These are phyloP conservation scores for Backusella parvicylindrica DNA, from an alignment of 192 early-diverging fungal genomes.

Conservation along the genomic window DNA sequence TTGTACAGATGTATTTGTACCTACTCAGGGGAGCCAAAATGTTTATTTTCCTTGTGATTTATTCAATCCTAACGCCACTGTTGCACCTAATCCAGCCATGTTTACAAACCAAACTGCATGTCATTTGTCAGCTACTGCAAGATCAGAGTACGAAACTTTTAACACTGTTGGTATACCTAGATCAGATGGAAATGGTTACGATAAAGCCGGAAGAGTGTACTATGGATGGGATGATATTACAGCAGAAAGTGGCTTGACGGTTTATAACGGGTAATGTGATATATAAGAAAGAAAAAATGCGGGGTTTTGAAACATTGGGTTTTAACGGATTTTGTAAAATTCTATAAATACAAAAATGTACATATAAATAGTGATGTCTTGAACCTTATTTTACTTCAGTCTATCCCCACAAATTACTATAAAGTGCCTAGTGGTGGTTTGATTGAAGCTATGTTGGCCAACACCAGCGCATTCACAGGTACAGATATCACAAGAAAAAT, in stretches of 20 bases:
- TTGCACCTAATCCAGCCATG: slow-evolving; percentile 18
- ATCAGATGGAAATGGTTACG: slow-evolving; percentile 7
- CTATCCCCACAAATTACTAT: slow-evolving; percentile 21
- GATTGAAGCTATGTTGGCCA: slow-evolving; percentile 14
- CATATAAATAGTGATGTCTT: slow-evolving; percentile 28
- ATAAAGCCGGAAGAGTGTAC: slow-evolving; percentile 32
- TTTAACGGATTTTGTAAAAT: neutral
- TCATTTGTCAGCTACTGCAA: slow-evolving; percentile 22
- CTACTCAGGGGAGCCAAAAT: slow-evolving; percentile 5
- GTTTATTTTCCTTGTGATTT: slow-evolving; percentile 31
- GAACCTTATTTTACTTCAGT: slow-evolving; percentile 27
- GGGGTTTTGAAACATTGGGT: neutral
- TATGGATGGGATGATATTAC: slow-evolving; percentile 32
- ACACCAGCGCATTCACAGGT: slow-evolving; percentile 26
- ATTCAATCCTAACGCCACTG: slow-evolving; percentile 21
- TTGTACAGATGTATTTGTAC: slow-evolving; percentile 11
- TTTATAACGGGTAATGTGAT: slow-evolving; percentile 30
- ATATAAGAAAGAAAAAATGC: neutral
- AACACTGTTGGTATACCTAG: slow-evolving; percentile 16
- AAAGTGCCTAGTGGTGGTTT: slow-evolving; percentile 24
- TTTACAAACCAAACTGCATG: slow-evolving; percentile 29
- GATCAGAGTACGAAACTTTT: slow-evolving; percentile 6
- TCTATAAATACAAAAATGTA: neutral
- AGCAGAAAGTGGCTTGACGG: slow-evolving; percentile 13
- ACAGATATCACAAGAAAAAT: slow-evolving; percentile 50